A percentile compares a stretch with the other conserved stretches of the same genome.
These are phyloP conservation scores for Pseudogymnoascus sp. DNA, from an alignment of 2,329 filamentous ascomycete species.

Conservation along the genomic window DNA sequence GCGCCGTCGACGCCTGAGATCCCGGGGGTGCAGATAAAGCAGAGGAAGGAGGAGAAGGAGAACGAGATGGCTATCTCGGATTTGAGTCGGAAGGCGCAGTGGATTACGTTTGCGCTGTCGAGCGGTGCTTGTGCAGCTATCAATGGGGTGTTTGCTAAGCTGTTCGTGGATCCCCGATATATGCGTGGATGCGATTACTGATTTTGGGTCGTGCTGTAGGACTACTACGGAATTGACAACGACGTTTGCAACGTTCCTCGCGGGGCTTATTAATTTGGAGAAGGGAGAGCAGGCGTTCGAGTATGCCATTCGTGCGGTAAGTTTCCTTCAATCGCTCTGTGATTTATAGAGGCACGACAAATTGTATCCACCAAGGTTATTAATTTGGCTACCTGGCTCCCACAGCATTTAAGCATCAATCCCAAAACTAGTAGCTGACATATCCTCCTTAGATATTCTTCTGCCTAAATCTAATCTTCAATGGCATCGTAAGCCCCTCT, in stretches of 20 bases:
- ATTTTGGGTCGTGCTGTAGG: slow-evolving; percentile 23
- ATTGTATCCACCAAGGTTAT: not conserved
- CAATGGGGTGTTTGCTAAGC: slow-evolving; percentile 76
- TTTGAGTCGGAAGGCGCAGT: slow-evolving; percentile 37
- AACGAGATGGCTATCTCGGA: slow-evolving; percentile 22
- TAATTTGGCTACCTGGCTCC: not conserved
- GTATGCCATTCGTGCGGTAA: slow-evolving; percentile 40
- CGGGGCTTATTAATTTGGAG: slow-evolving; percentile 35
- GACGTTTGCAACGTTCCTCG: slow-evolving; percentile 39
- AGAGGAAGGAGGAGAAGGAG: slow-evolving; percentile 9
- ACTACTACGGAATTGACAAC: slow-evolving; percentile 50
- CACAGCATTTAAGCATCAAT: not conserved
- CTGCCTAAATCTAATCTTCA: slow-evolving; percentile 64
- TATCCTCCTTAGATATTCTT: slow-evolving; percentile 49
- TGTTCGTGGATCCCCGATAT: slow-evolving; percentile 42
- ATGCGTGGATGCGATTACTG: not conserved
- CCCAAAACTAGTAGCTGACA: not conserved
- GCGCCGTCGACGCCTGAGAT: not conserved
- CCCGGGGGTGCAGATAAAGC: not conserved
- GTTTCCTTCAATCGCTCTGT: slow-evolving; percentile 17
- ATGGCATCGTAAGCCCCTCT: slow-evolving; percentile 49
- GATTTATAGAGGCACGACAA: not conserved
- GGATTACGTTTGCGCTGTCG: slow-evolving; percentile 62
- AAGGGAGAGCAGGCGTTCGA: slow-evolving; percentile 40
- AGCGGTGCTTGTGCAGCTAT: slow-evolving; percentile 72